Evolutionary conservation across 2,329 filamentous ascomycete species (phyloP), one percentile per base, ranked within the genome.

Genomic region (Pyrenochaeta sp.): DNA sequence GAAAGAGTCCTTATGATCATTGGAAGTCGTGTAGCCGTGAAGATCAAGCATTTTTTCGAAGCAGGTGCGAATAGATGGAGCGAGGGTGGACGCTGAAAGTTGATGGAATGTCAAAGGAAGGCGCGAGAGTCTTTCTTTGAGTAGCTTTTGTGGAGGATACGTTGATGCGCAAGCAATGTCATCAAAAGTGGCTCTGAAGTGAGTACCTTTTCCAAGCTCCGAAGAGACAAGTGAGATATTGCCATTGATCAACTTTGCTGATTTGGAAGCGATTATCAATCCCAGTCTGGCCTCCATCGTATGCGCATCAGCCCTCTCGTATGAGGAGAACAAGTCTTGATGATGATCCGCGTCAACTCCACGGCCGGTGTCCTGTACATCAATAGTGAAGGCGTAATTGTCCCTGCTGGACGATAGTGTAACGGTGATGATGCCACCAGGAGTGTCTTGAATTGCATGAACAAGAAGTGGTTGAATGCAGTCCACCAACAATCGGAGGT

Each of bases 401-500:
- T 73, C 68, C 2, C 65, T 37, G 1, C 37, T 45, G 2, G 70
- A 43, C 0, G 68, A 67, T 0, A 72, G 53, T 0, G 55, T 67
- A 1, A 77, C 59, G 3, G 65, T 60, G 2, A 77, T 65, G 2
- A 68, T 58, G 6, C 75, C 74, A 4, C 65, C 40, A 4, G 55
- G 44, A 1, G 74, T 72, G 22, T 72, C 73, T 17, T 77, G 74
- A 1, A 77, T 58, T 0, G 74, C 73, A 30, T 78, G 77, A 3
- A 69, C 40, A 3, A 77, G 45, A 0, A 78, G 47, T 0, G 74
- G 71, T 3, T 75, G 68, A 0, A 78, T 42, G 27, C 73, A 74
- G 26, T 77, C 72, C n/a, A 73, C 63, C 5, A 78, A 61, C 0
- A 77, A 55, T 1, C 55, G 60, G 10, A 73, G 44, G 29, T 78